Evolutionary conservation across 768 basidiomycete species (phyloP).

Genomic region (Mycena sanguinolenta): DNA sequence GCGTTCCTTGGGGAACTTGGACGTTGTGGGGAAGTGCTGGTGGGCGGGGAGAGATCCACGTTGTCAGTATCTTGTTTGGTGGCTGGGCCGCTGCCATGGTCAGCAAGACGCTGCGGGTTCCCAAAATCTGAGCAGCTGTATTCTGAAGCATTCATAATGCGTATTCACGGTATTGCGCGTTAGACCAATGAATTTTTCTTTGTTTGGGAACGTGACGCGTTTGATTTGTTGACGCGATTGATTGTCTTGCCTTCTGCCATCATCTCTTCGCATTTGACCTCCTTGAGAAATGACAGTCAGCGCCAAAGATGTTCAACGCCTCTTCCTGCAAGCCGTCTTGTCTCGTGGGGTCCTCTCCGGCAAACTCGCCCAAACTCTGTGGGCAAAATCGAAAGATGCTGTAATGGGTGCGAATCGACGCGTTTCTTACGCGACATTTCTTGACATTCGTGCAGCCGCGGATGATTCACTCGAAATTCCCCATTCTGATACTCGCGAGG

Average conservation of each 20-base stretch:
- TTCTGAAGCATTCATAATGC: conserved; percentile 5
- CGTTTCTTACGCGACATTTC: conserved; percentile 20
- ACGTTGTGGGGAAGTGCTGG: conserved; percentile 80
- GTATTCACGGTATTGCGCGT: conserved; percentile 13
- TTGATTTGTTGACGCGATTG: conserved; percentile 2
- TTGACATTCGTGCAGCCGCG: conserved; percentile 56
- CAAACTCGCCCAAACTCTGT: conserved; percentile 73
- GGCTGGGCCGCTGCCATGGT: conserved; percentile 97
- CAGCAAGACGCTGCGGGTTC: conserved; percentile 93
- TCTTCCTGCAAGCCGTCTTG: conserved; percentile 85
- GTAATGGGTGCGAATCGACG: conserved; percentile 68
- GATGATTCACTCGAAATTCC: conserved; percentile 64
- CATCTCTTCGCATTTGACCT: not conserved
- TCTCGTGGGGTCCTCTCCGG: conserved; percentile 79
- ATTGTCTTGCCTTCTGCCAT: not conserved
- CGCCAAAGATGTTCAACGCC: conserved; percentile 75
- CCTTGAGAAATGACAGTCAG: conserved; percentile 46
- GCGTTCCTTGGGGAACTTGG: conserved; percentile 81
- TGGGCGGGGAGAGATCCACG: conserved; percentile 88
- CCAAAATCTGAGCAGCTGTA: conserved; percentile 66
- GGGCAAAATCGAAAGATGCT: conserved; percentile 75
- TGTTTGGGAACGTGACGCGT: conserved; percentile 21
- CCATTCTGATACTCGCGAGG: conserved; percentile 54
- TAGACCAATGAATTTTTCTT: not conserved
- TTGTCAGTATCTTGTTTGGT: conserved; percentile 81